These are phyloP conservation scores for Grosmannia penicillata DNA, from an alignment of 2,329 filamentous ascomycete genomes.

Conservation along the genomic window DNA sequence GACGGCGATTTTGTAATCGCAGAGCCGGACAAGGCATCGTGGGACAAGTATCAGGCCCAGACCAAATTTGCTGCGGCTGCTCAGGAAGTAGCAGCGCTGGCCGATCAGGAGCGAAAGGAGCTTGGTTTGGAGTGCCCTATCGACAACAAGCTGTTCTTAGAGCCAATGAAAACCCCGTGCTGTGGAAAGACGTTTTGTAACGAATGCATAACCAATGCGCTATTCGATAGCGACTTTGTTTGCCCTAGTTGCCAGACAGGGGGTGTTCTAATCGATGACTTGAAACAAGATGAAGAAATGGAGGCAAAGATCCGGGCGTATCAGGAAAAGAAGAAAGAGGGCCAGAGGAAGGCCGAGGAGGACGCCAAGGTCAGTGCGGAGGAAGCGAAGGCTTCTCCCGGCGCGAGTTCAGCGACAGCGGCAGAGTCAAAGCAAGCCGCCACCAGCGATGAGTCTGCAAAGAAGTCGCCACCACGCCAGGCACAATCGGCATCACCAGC, in stretches of 20 bases:
- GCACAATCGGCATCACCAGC: not conserved
- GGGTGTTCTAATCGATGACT: conserved; percentile 83
- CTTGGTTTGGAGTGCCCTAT: conserved; percentile 83
- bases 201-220: conserved; percentile 97
- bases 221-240: conserved; percentile 95
- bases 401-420: not conserved
- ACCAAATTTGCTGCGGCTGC: conserved; percentile 73
- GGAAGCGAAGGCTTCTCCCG: conserved; percentile 19
- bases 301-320: conserved; percentile 67
- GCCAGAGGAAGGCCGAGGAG: conserved; percentile 17
- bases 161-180: conserved; percentile 98
- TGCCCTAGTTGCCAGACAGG: conserved; percentile 87
- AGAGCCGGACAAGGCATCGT: conserved; percentile 85
- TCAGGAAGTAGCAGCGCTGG: conserved; percentile 60
- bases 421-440: conserved; percentile 6
- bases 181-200: conserved; percentile 98
- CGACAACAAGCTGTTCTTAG: conserved; percentile 96
- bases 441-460: not conserved
- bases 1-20: conserved; percentile 96
- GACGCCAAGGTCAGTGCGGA: conserved; percentile 6
- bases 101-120: conserved; percentile 76
- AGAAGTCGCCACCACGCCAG: not conserved
- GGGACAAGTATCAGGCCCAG: conserved; percentile 95
- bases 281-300: conserved; percentile 68
- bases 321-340: conserved; percentile 39